Evolutionary conservation across 176 grass and related monocot species (phyloP).

Genomic region (Eleusine coracana): DNA sequence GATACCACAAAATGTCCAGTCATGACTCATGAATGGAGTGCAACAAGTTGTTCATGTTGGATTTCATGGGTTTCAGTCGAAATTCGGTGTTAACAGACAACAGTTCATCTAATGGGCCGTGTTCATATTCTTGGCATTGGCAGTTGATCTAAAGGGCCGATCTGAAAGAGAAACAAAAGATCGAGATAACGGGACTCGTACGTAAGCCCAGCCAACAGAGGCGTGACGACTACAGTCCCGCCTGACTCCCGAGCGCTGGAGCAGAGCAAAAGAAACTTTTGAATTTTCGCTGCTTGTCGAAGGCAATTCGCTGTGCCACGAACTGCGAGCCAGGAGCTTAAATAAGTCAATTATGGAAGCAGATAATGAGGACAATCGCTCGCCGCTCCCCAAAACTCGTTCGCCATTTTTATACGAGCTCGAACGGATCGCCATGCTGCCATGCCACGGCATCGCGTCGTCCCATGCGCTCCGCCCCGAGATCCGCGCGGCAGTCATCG

Average conservation of each 20-base stretch:
- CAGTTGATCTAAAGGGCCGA: too few relatives aligned
- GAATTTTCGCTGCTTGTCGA: neutral
- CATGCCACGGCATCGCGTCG: neutral
- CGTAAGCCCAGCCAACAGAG: too few relatives aligned
- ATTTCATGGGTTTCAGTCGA: too few relatives aligned
- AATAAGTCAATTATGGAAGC: neutral
- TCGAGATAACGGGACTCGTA: too few relatives aligned
- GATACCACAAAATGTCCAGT: too few relatives aligned
- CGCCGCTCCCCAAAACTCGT: neutral
- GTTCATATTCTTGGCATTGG: too few relatives aligned
- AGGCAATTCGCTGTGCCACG: neutral
- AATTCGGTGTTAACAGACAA: too few relatives aligned
- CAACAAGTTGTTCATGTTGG: too few relatives aligned
- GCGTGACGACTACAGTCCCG: too few relatives aligned
- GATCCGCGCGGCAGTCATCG: neutral
- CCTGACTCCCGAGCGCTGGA: neutral
- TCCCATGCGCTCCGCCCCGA: neutral
- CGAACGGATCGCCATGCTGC: neutral
- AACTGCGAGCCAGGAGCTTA: neutral
- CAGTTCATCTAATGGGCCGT: neutral
- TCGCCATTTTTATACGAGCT: slow-evolving; percentile 13
- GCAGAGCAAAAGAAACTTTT: neutral
- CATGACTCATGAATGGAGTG: too few relatives aligned
- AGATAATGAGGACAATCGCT: neutral
- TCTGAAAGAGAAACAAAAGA: too few relatives aligned